Evolutionary conservation across 306 rosid species (phyloP), one percentile per base, ranked within the genome.

Genomic region (Bauhinia variegata): DNA sequence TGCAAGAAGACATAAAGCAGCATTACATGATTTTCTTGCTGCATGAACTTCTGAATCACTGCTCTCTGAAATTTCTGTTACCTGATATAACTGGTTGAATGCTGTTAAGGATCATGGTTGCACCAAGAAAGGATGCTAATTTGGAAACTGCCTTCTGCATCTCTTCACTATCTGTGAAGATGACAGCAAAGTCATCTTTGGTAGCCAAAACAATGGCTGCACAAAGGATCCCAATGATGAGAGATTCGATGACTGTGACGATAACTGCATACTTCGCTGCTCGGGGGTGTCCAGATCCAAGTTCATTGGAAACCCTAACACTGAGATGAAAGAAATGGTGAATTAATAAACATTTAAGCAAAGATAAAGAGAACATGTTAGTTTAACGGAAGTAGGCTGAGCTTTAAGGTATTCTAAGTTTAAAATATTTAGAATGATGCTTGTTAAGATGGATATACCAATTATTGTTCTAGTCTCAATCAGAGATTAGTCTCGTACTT

Each of bases 51-150:
- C 17, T 11, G 17, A 19, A 5, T 64, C 2, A 15, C 46, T 8
- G 0, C 17, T 46, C 0, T 43, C 36, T n/a, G 15, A 7, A 42
- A 49, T 30, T 23, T 23, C 36, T 8, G 30, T 68, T 74, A 81
- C 97, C 99, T 70, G 99, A 93, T 61, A 93, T 82, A 41, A 90
- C 96, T 4, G 97, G 97, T 46, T 93, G 99, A 63, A 93, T 80
- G 63, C 99, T 93, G 9, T 93, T 93, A 10, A 93, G 80, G 51
- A 90, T 18, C 99, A 93, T 90, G 60, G 97, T 93, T 61, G 85
- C 48, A 11, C 97, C 84, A 70, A 93, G 96, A 78, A 93, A 92
- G 61, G 67, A 75, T 11, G 99, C 95, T 74, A 93, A 76, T 15
- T 50, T 78, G 66, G 99, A 85, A 76, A 90, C 97, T 5, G 99